Conservation (phyloP, 306 rosid species). For the Sechiopsis laciniata region DNA sequence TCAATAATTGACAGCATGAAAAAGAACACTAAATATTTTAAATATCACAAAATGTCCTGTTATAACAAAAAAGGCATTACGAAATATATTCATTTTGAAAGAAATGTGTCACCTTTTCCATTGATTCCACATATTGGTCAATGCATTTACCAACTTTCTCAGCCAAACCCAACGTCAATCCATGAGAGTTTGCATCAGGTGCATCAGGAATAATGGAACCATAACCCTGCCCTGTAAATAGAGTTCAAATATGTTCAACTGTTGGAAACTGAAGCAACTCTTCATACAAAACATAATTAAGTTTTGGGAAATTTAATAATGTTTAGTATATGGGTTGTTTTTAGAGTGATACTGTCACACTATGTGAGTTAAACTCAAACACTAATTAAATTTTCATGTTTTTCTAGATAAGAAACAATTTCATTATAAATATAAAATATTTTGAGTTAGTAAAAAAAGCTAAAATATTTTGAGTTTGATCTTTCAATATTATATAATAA, state of each 20-base stretch:
- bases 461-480: no score
- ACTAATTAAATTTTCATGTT: no score
- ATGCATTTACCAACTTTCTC: constrained; percentile 54
- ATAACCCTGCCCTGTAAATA: constrained; percentile 69
- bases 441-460: no score
- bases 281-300: not conserved
- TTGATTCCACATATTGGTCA: constrained; percentile 75
- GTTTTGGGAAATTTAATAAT: no score
- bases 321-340: no score
- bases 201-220: constrained; percentile 62
- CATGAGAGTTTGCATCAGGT: constrained; percentile 46
- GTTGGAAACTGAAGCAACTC: constrained; percentile 7
- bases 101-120: constrained; percentile 73
- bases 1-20: constrained; percentile 8
- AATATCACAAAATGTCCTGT: not conserved
- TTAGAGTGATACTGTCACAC: no score
- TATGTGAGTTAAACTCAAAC: no score
- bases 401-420: no score
- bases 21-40: not conserved
- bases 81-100: not conserved
- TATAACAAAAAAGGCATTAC: not conserved
- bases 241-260: not conserved
- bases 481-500: no score
- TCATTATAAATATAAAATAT: no score
- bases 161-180: constrained; percentile 46